These are phyloP conservation scores for Globisporangium alternatum DNA, from an alignment of 352 stramenopile species.

Conservation along the genomic window DNA sequence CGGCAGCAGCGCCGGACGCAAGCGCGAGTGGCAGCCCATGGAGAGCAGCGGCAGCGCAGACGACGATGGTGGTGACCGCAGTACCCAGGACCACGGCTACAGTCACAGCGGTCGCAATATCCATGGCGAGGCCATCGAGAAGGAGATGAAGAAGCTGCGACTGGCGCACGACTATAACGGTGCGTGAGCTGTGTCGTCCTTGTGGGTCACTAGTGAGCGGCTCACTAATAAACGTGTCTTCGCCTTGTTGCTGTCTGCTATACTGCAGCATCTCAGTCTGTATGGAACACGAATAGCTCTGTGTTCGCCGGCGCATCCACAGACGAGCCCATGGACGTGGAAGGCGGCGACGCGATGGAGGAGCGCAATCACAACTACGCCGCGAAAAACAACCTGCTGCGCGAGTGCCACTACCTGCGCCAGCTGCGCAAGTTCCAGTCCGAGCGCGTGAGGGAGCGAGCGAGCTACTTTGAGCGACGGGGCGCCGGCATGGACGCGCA, in stretches of 20 bases:
- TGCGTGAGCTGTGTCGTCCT: neutral
- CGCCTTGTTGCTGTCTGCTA: neutral
- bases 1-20: conserved; percentile 23
- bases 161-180: conserved; percentile 64
- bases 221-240: neutral
- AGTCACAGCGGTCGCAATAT: neutral
- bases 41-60: conserved; percentile 1
- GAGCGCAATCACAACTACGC: conserved; percentile 34
- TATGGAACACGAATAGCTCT: conserved; percentile 3
- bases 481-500: conserved; percentile 9
- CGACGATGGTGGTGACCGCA: neutral
- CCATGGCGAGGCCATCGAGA: conserved; percentile 50
- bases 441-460: conserved; percentile 37
- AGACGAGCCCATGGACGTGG: conserved; percentile 17
- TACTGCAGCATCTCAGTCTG: conserved; percentile 10
- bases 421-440: conserved; percentile 75
- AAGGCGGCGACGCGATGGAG: conserved; percentile 21
- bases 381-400: conserved; percentile 55
- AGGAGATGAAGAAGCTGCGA: conserved; percentile 71
- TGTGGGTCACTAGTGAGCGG: neutral
- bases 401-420: conserved; percentile 73
- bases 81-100: neutral
- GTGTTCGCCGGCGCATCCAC: neutral
- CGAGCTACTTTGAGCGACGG: conserved; percentile 43
- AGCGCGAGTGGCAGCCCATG: conserved; percentile 36